Percentiles rank a stretch among this genome's conserved stretches.
phyloP scores from a whole-genome alignment of 1,284 basidiomycete genomes.

The Pseudozyma hubeiensis region DNA sequence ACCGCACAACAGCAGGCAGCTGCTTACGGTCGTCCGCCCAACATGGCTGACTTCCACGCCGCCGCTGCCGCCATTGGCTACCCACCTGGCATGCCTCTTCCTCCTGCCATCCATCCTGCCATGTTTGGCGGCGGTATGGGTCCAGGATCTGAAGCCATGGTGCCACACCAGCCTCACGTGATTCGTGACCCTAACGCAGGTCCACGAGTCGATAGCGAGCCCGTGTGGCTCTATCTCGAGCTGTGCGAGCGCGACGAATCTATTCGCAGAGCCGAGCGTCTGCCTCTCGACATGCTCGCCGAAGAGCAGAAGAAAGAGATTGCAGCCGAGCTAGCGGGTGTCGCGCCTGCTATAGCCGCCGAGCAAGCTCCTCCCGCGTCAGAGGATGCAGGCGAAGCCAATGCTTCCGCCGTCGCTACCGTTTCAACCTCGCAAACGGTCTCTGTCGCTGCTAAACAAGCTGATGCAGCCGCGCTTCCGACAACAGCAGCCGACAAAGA shows the following conservation, averaged over 20 bases:
- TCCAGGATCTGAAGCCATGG: slow-evolving; percentile 22
- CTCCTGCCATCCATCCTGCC: slow-evolving; percentile 34
- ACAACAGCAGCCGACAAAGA: not conserved
- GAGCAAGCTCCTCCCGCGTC: slow-evolving; percentile 1
- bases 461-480: not conserved
- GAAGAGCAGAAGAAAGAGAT: slow-evolving; percentile 31
- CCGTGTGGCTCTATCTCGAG: slow-evolving; percentile 66
- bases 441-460: not conserved
- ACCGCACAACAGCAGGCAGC: slow-evolving; percentile 45
- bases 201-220: slow-evolving; percentile 65
- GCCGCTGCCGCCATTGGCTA: slow-evolving; percentile 43
- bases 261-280: slow-evolving; percentile 27
- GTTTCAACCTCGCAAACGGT: not conserved
- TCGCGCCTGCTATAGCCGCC: not conserved
- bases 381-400: not conserved
- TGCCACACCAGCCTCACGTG: slow-evolving; percentile 35
- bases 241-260: slow-evolving; percentile 60
- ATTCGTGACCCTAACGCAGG: slow-evolving; percentile 52
- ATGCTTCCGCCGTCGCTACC: not conserved
- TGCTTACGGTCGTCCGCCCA: slow-evolving; percentile 35
- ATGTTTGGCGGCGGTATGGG: slow-evolving; percentile 29
- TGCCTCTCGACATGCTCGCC: slow-evolving; percentile 25
- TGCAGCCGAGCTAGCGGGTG: slow-evolving; percentile 16
- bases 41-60: slow-evolving; percentile 44
- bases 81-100: slow-evolving; percentile 41